Percentiles rank a stretch among this genome's conserved stretches.
These are phyloP conservation scores for Saccharomyces jurei DNA, from an alignment of 805 yeast genomes.

Conservation along the genomic window DNA sequence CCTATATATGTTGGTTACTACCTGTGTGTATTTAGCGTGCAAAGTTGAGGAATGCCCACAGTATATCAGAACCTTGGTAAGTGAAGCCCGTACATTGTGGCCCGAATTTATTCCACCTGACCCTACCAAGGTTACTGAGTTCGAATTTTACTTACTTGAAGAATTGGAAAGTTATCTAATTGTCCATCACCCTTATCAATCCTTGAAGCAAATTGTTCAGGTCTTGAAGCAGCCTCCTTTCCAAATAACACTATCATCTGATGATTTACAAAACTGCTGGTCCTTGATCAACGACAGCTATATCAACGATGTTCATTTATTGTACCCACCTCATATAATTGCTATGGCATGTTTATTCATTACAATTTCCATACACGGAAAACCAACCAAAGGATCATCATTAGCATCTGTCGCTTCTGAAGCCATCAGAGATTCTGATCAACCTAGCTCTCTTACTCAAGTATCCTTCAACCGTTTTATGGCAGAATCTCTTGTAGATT, in stretches of 20 bases:
- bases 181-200: slow-evolving; percentile 69
- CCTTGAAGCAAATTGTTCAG: slow-evolving; percentile 46
- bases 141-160: slow-evolving; percentile 88
- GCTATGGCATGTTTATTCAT: slow-evolving; percentile 78
- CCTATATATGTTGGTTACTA: slow-evolving; percentile 68
- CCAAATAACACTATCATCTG: slow-evolving; percentile 36
- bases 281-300: slow-evolving; percentile 82
- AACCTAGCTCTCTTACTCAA: slow-evolving; percentile 7
- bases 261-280: slow-evolving; percentile 83
- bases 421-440: background rate
- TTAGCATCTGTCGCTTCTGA: background rate
- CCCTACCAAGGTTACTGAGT: slow-evolving; percentile 84
- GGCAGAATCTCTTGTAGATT: slow-evolving; percentile 67
- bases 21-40: slow-evolving; percentile 83
- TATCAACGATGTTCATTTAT: slow-evolving; percentile 74
- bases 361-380: slow-evolving; percentile 38
- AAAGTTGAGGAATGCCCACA: slow-evolving; percentile 94
- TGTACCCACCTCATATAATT: slow-evolving; percentile 83
- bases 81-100: slow-evolving; percentile 86
- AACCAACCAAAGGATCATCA: slow-evolving; percentile 7
- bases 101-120: slow-evolving; percentile 92
- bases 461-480: slow-evolving; percentile 38
- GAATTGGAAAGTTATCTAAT: slow-evolving; percentile 68
- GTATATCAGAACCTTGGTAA: slow-evolving; percentile 73
- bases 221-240: slow-evolving; percentile 32